Percentiles rank a stretch among this genome's conserved stretches.
Evolutionary conservation across 345 rosid species (phyloP).

Genomic region (Dovyalis caffra): DNA sequence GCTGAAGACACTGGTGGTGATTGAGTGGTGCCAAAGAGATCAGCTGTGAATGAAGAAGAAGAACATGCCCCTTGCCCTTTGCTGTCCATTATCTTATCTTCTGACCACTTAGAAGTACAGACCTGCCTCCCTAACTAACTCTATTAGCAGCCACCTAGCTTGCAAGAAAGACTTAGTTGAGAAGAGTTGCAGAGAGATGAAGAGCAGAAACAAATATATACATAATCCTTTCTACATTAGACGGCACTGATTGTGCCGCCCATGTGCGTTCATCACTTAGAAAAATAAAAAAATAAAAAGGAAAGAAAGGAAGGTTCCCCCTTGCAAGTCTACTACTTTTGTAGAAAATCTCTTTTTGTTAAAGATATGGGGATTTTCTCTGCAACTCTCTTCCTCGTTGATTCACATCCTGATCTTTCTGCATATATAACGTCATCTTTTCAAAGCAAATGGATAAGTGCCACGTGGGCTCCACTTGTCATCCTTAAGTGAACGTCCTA

Average conservation of each 20-base stretch:
- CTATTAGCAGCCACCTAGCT: not conserved
- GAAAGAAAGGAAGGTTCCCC: not conserved
- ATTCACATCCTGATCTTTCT: slow-evolving; percentile 11
- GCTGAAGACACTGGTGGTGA: slow-evolving; percentile 44
- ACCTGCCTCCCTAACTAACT: not conserved
- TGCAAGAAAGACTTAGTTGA: slow-evolving; percentile 7
- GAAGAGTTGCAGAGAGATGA: not conserved
- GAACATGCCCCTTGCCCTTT: slow-evolving; percentile 43
- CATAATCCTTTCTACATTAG: slow-evolving; percentile 12
- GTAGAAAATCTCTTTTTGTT: not conserved
- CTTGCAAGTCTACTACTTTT: not conserved
- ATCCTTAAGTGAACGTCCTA: slow-evolving; percentile 32
- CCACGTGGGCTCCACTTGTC: slow-evolving; percentile 43
- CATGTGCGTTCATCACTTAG: slow-evolving; percentile 32
- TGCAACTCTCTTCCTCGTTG: slow-evolving; percentile 8
- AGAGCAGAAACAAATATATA: not conserved
- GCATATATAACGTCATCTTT: not conserved
- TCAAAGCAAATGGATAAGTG: slow-evolving; percentile 43
- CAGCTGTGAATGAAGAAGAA: slow-evolving; percentile 52
- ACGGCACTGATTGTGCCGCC: slow-evolving; percentile 34
- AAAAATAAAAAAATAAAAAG: not conserved
- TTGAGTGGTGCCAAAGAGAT: slow-evolving; percentile 69
- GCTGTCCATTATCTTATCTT: slow-evolving; percentile 42
- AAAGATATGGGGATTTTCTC: slow-evolving; percentile 17
- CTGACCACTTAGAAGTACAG: not conserved